Base-by-base conservation (phyloP, 169 alveolate species). In the Plasmodium gonderi region DNA sequence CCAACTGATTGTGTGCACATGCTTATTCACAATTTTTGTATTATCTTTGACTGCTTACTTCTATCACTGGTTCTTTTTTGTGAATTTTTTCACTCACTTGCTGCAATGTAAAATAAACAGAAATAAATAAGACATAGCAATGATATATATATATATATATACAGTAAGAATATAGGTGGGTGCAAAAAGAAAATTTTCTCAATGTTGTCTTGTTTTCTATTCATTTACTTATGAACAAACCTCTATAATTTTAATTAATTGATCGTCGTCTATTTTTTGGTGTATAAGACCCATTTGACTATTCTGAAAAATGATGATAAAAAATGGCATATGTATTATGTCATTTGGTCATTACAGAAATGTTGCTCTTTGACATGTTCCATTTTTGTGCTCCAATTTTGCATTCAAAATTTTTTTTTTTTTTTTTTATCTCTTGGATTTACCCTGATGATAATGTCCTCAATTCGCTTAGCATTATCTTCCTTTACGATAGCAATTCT, bases 191-290 rank as follows among this genome's bases (percentile, higher is more conserved):
- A 68, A 68, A 23, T 20, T 14, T 0, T 8, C 17, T 4, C 79
- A 51, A 1, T 29, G 20, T 29, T n/a, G 14, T 29, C 4, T 8
- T 51, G 68, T 29, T 51, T 51, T 51, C 14, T 29, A 14, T 29
- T 29, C 68, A 78, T 1, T 31, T 23, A 12, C 33, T 23, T 26
- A 45, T 44, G 29, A 60, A 33, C 75, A 72, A 75, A 87, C 93
- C 93, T 87, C 93, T 76, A 87, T 87, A 87, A 87, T 75, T 74
- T 77, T 87, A n/a, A 87, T 87, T 76, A 87, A 45, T 42, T 87
- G 93, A 20, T 87, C 90, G 11, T 87, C 93, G 6, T 87, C 93
- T 14, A 87, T 60, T 64, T 87, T 87, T 51, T 78, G 65, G 23
- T 54, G 67, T 29, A 87, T 31, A 33, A 87, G 29, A 26, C 93